Conservation (phyloP, 768 basidiomycete genomes). For the Leccinum boreale region DNA sequence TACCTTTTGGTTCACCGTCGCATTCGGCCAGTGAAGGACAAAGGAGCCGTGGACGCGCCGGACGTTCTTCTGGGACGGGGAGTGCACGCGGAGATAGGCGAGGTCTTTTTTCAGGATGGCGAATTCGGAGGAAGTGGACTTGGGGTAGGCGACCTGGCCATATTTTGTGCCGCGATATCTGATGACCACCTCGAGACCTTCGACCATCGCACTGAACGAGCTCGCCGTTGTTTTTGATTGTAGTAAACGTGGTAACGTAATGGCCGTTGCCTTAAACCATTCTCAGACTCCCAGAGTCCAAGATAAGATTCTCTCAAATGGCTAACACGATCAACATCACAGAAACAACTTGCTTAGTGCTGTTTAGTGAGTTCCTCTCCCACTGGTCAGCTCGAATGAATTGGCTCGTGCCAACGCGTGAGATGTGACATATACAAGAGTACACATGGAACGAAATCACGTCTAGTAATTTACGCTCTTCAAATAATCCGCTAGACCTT, state of each 20-base stretch:
- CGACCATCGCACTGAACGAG: conserved; percentile 10
- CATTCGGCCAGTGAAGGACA: conserved; percentile 26
- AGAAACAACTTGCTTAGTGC: no score
- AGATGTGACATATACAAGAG: not conserved
- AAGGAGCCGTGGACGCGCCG: conserved; percentile 17
- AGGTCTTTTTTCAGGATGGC: conserved; percentile 28
- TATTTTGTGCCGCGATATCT: conserved; percentile 22
- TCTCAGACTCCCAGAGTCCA: no score
- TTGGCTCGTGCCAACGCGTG: not conserved
- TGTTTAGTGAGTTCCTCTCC: no score
- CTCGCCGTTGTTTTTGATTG: conserved; percentile 1
- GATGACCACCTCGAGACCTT: conserved; percentile 26
- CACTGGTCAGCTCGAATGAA: no score
- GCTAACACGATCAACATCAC: no score
- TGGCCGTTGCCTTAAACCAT: no score
- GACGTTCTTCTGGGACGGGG: conserved; percentile 28
- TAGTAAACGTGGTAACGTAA: no score
- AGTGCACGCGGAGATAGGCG: conserved; percentile 29
- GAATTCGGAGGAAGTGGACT: conserved; percentile 14
- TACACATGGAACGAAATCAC: not conserved
- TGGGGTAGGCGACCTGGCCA: conserved; percentile 9
- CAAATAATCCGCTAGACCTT: conserved; percentile 77
- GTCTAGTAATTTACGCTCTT: conserved; percentile 52
- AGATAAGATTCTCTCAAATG: no score
- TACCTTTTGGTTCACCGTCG: conserved; percentile 1